These are phyloP conservation scores for Setomelanomma holmii DNA, from an alignment of 2,329 filamentous ascomycete genomes.

Conservation along the genomic window DNA sequence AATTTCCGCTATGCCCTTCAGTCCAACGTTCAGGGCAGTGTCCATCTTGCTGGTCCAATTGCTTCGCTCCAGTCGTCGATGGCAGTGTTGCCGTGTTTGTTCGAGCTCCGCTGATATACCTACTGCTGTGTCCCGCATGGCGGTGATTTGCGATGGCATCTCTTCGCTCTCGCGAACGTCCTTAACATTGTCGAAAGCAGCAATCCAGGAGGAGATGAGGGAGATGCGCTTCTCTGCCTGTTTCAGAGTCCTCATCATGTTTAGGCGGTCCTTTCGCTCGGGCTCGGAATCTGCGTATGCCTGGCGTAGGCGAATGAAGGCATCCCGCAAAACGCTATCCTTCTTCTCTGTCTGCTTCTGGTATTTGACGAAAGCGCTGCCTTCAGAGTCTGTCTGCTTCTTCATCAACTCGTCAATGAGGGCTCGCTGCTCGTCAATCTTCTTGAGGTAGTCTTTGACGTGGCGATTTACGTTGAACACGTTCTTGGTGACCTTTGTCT, in stretches of 20 bases:
- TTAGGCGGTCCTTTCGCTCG: constrained; percentile 80
- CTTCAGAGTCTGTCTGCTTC: constrained; percentile 89
- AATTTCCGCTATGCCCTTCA: constrained; percentile 77
- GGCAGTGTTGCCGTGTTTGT: constrained; percentile 86
- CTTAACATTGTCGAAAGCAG: constrained; percentile 84
- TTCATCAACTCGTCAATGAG: constrained; percentile 94
- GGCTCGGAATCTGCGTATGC: constrained; percentile 82
- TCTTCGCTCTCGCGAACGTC: constrained; percentile 73
- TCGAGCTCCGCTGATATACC: constrained; percentile 91
- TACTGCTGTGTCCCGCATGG: constrained; percentile 86
- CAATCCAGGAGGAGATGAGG: constrained; percentile 89
- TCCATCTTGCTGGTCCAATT: constrained; percentile 90
- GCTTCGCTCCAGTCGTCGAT: constrained; percentile 79
- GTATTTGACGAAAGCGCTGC: constrained; percentile 83
- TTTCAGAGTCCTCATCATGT: constrained; percentile 80
- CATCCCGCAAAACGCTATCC: constrained; percentile 76
- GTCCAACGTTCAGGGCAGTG: constrained; percentile 83
- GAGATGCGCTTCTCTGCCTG: constrained; percentile 85
- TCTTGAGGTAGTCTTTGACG: constrained; percentile 98
- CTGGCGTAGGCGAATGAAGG: constrained; percentile 76
- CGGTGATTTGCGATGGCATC: constrained; percentile 64
- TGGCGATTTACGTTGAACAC: constrained; percentile 99
- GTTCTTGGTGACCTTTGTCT: constrained; percentile 98
- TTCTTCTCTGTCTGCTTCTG: constrained; percentile 89
- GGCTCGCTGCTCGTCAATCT: constrained; percentile 98